Evolutionary conservation across 176 grass and related monocot genomes (phyloP).

Genomic region (Triticum aestivum): DNA sequence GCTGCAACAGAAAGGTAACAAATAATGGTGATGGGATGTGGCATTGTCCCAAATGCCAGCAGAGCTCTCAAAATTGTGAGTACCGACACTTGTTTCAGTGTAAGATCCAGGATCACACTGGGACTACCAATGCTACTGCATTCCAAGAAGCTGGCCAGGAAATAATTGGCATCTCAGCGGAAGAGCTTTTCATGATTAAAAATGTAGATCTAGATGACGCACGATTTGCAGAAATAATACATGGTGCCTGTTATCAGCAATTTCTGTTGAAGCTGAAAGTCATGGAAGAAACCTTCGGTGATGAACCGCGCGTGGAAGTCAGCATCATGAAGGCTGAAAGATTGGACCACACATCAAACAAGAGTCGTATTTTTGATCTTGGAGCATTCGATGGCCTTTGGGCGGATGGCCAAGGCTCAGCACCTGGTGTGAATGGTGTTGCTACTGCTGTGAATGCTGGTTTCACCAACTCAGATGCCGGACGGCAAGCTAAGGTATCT

Average conservation of each 20-base stretch:
- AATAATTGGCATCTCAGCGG: constrained; percentile 52
- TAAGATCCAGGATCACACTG: constrained; percentile 86
- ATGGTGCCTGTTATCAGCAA: constrained; percentile 42
- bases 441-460: constrained; percentile 4
- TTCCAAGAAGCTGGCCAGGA: constrained; percentile 68
- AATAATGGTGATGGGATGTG: constrained; percentile 86
- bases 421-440: constrained; percentile 2
- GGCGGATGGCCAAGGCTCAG: constrained; percentile 15
- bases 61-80: constrained; percentile 47
- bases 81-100: constrained; percentile 69
- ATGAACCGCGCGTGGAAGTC: constrained; percentile 54
- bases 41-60: constrained; percentile 62
- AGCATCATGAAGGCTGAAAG: constrained; percentile 57
- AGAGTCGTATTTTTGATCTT: constrained; percentile 38
- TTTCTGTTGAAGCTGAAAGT: constrained; percentile 84
- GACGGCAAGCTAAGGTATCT: neutral
- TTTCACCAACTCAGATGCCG: neutral
- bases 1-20: constrained; percentile 77
- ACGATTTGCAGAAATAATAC: constrained; percentile 61
- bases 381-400: constrained; percentile 39
- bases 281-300: constrained; percentile 61
- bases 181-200: constrained; percentile 54
- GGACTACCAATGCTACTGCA: constrained; percentile 55
- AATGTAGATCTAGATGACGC: constrained; percentile 51
- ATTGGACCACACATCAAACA: constrained; percentile 33